phyloP scores from a whole-genome alignment of 805 yeast genomes.

The Alloascoidea africana region DNA sequence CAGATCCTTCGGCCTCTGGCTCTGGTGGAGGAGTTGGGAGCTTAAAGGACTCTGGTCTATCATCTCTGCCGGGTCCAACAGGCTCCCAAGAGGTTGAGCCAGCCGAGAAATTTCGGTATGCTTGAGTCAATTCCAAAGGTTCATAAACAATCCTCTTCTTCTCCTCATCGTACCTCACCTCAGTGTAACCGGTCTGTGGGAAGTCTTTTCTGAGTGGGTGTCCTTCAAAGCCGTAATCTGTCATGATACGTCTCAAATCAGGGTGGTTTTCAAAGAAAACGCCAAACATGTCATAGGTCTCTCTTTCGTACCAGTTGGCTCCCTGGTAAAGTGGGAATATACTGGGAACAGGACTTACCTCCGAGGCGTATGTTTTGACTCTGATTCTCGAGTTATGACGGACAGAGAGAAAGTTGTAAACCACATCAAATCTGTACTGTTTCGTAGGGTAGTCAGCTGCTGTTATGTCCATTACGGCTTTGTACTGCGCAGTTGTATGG shows the following conservation, averaged over 20 bases:
- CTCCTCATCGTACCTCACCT: conserved; percentile 81
- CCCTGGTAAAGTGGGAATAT: conserved; percentile 60
- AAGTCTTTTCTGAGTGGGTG: conserved; percentile 85
- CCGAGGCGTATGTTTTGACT: conserved; percentile 80
- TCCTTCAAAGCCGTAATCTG: conserved; percentile 88
- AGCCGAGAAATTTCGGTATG: conserved; percentile 80
- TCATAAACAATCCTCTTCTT: conserved; percentile 82
- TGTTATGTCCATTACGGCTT: conserved; percentile 65
- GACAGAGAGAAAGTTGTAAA: conserved; percentile 66
- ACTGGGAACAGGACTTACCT: conserved; percentile 70
- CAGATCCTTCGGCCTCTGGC: conserved; percentile 31
- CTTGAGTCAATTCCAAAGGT: conserved; percentile 84
- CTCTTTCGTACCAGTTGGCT: conserved; percentile 85
- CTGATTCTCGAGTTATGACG: conserved; percentile 79
- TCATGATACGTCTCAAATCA: conserved; percentile 76
- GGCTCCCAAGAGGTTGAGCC: conserved; percentile 89
- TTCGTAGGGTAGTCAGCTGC: conserved; percentile 81
- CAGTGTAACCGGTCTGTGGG: conserved; percentile 88
- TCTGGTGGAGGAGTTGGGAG: conserved; percentile 76
- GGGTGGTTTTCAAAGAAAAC: conserved; percentile 83
- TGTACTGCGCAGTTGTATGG: conserved; percentile 73
- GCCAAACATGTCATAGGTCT: conserved; percentile 78
- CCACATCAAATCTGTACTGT: conserved; percentile 75
- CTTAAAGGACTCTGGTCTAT: conserved; percentile 66
- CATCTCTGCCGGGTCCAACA: conserved; percentile 76